Percentiles rank a stretch among this genome's conserved stretches.
These are phyloP conservation scores for Parastagonospora nodorum DNA, from an alignment of 2,329 filamentous ascomycete genomes.

Conservation along the genomic window DNA sequence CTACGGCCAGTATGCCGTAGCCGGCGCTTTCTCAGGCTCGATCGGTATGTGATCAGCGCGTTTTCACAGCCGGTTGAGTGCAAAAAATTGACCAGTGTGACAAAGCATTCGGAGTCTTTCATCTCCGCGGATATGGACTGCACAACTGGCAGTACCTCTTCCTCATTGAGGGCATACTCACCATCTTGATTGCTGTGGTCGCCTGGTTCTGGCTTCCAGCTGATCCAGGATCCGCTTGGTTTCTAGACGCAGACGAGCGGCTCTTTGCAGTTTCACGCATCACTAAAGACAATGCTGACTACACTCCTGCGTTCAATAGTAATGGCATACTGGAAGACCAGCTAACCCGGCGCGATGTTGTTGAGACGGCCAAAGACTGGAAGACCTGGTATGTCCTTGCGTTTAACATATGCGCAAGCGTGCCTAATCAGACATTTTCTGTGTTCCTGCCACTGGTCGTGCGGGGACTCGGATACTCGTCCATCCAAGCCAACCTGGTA, in stretches of 20 bases:
- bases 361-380: constrained; percentile 25
- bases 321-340: constrained; percentile 9
- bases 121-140: constrained; percentile 50
- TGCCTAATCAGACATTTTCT: constrained; percentile 42
- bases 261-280: constrained; percentile 22
- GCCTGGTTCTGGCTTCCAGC: constrained; percentile 34
- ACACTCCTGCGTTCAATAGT: neutral
- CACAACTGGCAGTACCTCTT: constrained; percentile 56
- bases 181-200: constrained; percentile 35
- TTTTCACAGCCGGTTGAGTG: no score
- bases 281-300: constrained; percentile 14
- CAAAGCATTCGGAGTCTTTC: constrained; percentile 51
- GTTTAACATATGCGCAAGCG: constrained; percentile 52
- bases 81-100: neutral
- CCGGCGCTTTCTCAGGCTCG: constrained; percentile 49
- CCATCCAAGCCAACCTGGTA: constrained; percentile 25
- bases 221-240: constrained; percentile 34
- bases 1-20: constrained; percentile 50
- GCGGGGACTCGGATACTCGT: constrained; percentile 33
- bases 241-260: constrained; percentile 45
- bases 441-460: constrained; percentile 56
- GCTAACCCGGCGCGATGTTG: constrained; percentile 19
- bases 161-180: constrained; percentile 48
- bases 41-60: constrained; percentile 27
- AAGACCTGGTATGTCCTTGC: constrained; percentile 31